These are phyloP conservation scores for Melanomma pulvis-pyrius DNA, from an alignment of 495 filamentous ascomycete species.

Conservation along the genomic window DNA sequence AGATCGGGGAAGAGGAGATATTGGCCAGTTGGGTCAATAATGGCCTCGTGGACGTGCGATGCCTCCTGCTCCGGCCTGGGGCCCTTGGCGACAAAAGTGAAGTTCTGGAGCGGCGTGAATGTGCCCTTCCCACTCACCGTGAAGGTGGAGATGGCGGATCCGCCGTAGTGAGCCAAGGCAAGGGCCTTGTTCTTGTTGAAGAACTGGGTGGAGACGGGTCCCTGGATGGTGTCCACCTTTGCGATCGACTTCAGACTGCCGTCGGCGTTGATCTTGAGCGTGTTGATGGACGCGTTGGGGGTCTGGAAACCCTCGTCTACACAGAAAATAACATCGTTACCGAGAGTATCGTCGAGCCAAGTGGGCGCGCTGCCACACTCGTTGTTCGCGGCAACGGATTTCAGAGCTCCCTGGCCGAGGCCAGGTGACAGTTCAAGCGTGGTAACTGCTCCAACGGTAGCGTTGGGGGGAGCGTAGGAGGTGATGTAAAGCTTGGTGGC, in stretches of 20 bases:
- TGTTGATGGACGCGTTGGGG: slow-evolving; percentile 44
- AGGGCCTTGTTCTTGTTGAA: slow-evolving; percentile 43
- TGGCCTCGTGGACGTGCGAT: slow-evolving; percentile 44
- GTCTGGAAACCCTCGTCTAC: slow-evolving; percentile 43
- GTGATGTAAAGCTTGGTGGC: slow-evolving; percentile 42
- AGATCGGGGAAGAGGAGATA: slow-evolving; percentile 49
- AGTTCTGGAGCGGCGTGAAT: slow-evolving; percentile 37
- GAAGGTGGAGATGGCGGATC: slow-evolving; percentile 25
- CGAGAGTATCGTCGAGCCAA: slow-evolving; percentile 40
- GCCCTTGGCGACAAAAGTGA: slow-evolving; percentile 39
- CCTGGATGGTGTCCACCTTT: slow-evolving; percentile 38
- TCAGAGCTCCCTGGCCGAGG: slow-evolving; percentile 14
- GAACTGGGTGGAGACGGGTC: slow-evolving; percentile 42
- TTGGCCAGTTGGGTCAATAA: slow-evolving; percentile 46
- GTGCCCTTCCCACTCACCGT: neutral
- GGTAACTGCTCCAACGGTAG: neutral
- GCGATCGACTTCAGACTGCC: slow-evolving; percentile 38
- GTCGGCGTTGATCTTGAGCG: slow-evolving; percentile 35
- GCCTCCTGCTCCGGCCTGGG: slow-evolving; percentile 39
- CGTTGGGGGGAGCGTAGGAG: slow-evolving; percentile 26
- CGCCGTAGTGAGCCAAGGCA: slow-evolving; percentile 44
- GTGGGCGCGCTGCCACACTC: slow-evolving; percentile 38
- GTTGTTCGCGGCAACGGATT: slow-evolving; percentile 1
- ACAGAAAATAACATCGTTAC: slow-evolving; percentile 39
- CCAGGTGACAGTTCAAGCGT: slow-evolving; percentile 23